Evolutionary conservation across 805 yeast species (phyloP).

Genomic region (Yamadazyma nakazawae): DNA sequence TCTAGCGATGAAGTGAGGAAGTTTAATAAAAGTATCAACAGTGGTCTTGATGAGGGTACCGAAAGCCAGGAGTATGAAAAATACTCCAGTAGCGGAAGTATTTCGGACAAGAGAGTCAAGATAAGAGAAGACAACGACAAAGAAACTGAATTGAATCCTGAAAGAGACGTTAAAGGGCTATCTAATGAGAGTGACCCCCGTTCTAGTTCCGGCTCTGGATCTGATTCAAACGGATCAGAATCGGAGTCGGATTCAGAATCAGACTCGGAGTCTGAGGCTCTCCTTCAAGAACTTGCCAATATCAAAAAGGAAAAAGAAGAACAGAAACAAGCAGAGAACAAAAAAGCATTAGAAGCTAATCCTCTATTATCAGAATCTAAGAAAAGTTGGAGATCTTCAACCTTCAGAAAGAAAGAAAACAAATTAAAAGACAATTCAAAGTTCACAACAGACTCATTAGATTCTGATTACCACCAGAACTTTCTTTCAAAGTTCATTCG

Average conservation of each 20-base stretch:
- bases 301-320: slow-evolving; percentile 16
- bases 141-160: neutral
- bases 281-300: slow-evolving; percentile 20
- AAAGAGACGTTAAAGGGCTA: no score
- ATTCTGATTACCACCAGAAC: slow-evolving; percentile 33
- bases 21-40: neutral
- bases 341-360: slow-evolving; percentile 11
- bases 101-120: neutral
- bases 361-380: slow-evolving; percentile 17
- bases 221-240: neutral
- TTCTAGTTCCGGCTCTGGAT: no score
- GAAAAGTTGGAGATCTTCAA: slow-evolving; percentile 29
- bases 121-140: neutral
- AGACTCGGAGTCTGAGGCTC: slow-evolving; percentile 15
- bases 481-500: slow-evolving; percentile 34
- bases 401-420: slow-evolving; percentile 20
- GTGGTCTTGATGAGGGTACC: neutral
- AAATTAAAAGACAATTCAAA: slow-evolving; percentile 5
- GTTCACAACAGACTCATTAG: slow-evolving; percentile 32
- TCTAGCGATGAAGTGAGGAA: slow-evolving; percentile 8
- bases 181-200: neutral
- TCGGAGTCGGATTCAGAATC: slow-evolving; percentile 5
- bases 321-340: slow-evolving; percentile 10
- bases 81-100: neutral
- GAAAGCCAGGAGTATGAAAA: neutral